These are phyloP conservation scores for Saccharomycopsis sp. DNA, from an alignment of 805 yeast genomes.

Conservation along the genomic window DNA sequence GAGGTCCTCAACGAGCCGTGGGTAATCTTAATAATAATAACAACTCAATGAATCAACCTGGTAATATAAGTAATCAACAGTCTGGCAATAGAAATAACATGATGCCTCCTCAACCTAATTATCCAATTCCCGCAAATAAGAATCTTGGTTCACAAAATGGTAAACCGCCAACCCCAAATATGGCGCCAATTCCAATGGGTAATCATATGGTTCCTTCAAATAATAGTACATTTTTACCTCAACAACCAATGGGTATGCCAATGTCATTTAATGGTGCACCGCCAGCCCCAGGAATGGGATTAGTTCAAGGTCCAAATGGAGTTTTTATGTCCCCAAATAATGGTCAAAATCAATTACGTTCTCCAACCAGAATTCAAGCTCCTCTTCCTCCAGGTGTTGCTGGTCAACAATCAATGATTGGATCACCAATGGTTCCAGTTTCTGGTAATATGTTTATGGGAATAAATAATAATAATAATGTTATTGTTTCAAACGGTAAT, in stretches of 20 bases:
- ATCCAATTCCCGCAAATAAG: no score
- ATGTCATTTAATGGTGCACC: neutral
- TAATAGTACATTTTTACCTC: neutral
- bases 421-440: neutral
- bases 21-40: no score
- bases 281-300: no score
- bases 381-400: no score
- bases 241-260: constrained; percentile 1
- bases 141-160: no score
- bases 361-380: constrained; percentile 6
- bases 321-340: constrained; percentile 9
- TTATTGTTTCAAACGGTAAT: neutral
- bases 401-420: neutral
- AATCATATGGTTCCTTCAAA: no score
- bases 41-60: no score
- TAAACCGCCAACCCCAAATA: neutral
- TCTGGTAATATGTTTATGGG: neutral
- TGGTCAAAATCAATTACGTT: neutral
- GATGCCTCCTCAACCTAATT: no score
- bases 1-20: no score
- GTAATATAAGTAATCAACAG: no score
- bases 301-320: constrained; percentile 12
- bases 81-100: no score
- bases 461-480: constrained; percentile 1
- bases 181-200: neutral